Conservation (phyloP, 1,284 basidiomycete genomes). For the Austroboletus rostrupii region DNA sequence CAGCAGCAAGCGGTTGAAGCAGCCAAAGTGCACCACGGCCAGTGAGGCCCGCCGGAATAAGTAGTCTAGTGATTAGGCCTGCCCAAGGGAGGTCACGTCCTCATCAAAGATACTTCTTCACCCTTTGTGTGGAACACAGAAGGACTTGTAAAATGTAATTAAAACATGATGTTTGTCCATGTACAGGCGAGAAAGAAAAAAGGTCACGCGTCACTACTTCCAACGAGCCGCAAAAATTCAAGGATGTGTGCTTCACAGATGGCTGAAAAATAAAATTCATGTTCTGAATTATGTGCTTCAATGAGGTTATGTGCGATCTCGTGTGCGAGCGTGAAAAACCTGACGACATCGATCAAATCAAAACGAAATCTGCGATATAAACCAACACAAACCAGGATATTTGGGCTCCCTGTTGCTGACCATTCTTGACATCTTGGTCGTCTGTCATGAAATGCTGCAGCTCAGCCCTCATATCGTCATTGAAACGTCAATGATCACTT, state of each 20-base stretch:
- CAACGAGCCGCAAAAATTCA: constrained; percentile 28
- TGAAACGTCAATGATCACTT: constrained; percentile 31
- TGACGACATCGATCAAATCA: constrained; percentile 22
- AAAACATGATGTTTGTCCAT: no score
- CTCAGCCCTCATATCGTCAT: not conserved
- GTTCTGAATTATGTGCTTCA: constrained; percentile 75
- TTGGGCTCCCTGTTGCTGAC: constrained; percentile 63
- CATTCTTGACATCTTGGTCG: constrained; percentile 61
- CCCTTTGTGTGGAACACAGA: no score
- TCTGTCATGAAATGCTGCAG: constrained; percentile 40
- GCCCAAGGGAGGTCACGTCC: no score
- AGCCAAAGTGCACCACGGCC: no score
- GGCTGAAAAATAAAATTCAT: constrained; percentile 92
- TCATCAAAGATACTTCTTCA: no score
- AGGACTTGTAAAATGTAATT: no score
- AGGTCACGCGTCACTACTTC: not conserved
- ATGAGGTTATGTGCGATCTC: constrained; percentile 87
- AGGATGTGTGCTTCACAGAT: constrained; percentile 70
- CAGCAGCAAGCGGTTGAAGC: no score
- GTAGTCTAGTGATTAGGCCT: no score
- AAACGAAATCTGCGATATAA: not conserved
- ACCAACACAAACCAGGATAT: constrained; percentile 63
- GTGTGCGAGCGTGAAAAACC: constrained; percentile 91
- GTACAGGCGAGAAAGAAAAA: no score
- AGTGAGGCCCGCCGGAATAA: no score